Evolutionary conservation across 176 grass and related monocot species (phyloP).

Genomic region (Eremochloa ophiuroides): DNA sequence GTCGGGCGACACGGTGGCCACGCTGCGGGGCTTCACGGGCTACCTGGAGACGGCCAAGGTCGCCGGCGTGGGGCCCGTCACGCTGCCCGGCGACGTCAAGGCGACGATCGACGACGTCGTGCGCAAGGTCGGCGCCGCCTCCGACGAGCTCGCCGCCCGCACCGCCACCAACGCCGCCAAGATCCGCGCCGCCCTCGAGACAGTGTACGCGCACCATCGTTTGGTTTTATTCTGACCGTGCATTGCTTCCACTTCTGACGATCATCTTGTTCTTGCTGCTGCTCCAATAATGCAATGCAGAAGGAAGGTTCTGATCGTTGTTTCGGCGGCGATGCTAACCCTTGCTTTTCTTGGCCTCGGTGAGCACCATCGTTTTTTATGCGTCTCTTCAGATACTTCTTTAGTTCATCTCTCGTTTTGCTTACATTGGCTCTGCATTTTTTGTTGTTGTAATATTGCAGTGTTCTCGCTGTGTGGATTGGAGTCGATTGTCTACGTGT

Average conservation of each 20-base stretch:
- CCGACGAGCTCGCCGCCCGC: constrained; percentile 50
- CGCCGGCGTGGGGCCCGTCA: constrained; percentile 35
- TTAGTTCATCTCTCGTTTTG: not conserved
- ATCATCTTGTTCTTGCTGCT: not conserved
- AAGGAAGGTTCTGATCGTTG: constrained; percentile 53
- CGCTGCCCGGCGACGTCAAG: constrained; percentile 45
- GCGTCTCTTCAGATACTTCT: too few relatives aligned
- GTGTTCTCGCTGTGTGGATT: constrained; percentile 62
- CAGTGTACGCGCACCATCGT: constrained; percentile 38
- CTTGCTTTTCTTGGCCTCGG: constrained; percentile 62
- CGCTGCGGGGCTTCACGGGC: constrained; percentile 42
- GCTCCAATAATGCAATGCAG: constrained; percentile 40
- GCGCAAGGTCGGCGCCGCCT: constrained; percentile 28
- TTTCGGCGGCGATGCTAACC: constrained; percentile 49
- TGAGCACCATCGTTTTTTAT: constrained; percentile 21
- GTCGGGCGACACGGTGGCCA: constrained; percentile 53
- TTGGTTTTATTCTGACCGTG: not conserved
- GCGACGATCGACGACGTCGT: constrained; percentile 55
- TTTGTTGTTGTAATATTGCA: constrained; percentile 30
- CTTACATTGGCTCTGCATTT: not conserved
- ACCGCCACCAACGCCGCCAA: constrained; percentile 64
- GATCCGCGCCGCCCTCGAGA: constrained; percentile 50
- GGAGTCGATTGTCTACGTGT: constrained; percentile 60
- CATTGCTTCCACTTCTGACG: not conserved
- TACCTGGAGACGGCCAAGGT: constrained; percentile 44